These are phyloP conservation scores for Monilinia fructicola DNA, from an alignment of 2,329 filamentous ascomycete genomes.

Conservation along the genomic window DNA sequence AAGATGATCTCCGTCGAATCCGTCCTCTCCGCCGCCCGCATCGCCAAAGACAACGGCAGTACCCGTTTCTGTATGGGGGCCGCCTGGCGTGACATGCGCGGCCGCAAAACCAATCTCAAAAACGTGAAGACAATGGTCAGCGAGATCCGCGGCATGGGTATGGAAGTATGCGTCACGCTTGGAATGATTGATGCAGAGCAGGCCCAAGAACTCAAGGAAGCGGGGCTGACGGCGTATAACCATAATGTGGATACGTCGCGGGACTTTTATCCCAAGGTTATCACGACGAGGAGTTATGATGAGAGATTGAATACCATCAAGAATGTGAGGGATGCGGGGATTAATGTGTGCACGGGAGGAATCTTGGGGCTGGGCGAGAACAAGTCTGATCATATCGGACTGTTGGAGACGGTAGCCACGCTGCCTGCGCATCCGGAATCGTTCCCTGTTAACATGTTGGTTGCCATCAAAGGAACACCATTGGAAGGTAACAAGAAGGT, in stretches of 20 bases:
- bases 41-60: slow-evolving; percentile 79
- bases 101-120: slow-evolving; percentile 77
- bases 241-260: slow-evolving; percentile 90
- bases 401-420: slow-evolving; percentile 79
- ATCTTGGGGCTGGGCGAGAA: slow-evolving; percentile 84
- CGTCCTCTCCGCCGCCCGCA: slow-evolving; percentile 74
- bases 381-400: slow-evolving; percentile 74
- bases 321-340: slow-evolving; percentile 80
- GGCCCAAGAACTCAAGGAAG: slow-evolving; percentile 77
- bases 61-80: slow-evolving; percentile 95
- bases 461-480: slow-evolving; percentile 87
- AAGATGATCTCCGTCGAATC: slow-evolving; percentile 78
- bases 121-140: slow-evolving; percentile 86
- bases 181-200: slow-evolving; percentile 86
- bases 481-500: slow-evolving; percentile 72
- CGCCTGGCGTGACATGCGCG: slow-evolving; percentile 91
- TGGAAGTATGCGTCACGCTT: slow-evolving; percentile 92
- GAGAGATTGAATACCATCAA: slow-evolving; percentile 78
- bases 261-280: slow-evolving; percentile 84
- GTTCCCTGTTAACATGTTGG: slow-evolving; percentile 87
- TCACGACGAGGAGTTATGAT: slow-evolving; percentile 83
- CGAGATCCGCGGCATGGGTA: slow-evolving; percentile 75
- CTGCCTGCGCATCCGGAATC: slow-evolving; percentile 82
- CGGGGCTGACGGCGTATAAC: slow-evolving; percentile 88
- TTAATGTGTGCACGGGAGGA: slow-evolving; percentile 87